A percentile compares a stretch with the other conserved stretches of the same genome.
phyloP scores from a whole-genome alignment of 345 rosid genomes.

The Limnanthes douglasii region DNA sequence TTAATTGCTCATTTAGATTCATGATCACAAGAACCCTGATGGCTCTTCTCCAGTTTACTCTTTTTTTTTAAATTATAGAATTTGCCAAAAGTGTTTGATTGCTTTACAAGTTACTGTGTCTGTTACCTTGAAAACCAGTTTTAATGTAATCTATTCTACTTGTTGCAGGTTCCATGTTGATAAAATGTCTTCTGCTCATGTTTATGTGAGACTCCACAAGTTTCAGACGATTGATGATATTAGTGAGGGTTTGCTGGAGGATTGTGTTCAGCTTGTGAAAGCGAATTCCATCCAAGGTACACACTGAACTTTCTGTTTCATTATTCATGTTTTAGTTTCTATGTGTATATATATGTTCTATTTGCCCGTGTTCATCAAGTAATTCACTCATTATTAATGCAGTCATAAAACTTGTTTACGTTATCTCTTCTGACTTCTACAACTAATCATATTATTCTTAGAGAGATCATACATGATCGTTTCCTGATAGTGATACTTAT shows the following conservation, averaged over 20 bases:
- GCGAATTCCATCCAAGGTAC: constrained; percentile 97
- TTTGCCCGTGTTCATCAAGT: neutral
- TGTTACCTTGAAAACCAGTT: no score
- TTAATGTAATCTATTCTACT: no score
- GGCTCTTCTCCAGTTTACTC: no score
- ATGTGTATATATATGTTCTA: no score
- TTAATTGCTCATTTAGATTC: no score
- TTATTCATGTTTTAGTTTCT: no score
- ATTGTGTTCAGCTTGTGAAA: constrained; percentile 96
- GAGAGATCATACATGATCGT: neutral
- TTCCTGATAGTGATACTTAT: no score
- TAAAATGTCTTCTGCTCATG: constrained; percentile 98
- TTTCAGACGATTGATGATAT: constrained; percentile 84
- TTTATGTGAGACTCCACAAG: constrained; percentile 75
- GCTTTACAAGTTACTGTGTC: no score
- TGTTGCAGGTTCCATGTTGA: constrained; percentile 90
- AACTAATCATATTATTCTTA: neutral
- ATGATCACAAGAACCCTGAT: no score
- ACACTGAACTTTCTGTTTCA: constrained; percentile 1
- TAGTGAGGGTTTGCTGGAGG: constrained; percentile 75
- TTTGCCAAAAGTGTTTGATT: no score
- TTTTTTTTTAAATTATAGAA: no score
- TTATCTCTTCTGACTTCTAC: no score
- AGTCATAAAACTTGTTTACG: neutral
- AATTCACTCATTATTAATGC: neutral